These are phyloP conservation scores for Protea cynaroides DNA, from an alignment of 164 flowering plant genomes.

Conservation along the genomic window DNA sequence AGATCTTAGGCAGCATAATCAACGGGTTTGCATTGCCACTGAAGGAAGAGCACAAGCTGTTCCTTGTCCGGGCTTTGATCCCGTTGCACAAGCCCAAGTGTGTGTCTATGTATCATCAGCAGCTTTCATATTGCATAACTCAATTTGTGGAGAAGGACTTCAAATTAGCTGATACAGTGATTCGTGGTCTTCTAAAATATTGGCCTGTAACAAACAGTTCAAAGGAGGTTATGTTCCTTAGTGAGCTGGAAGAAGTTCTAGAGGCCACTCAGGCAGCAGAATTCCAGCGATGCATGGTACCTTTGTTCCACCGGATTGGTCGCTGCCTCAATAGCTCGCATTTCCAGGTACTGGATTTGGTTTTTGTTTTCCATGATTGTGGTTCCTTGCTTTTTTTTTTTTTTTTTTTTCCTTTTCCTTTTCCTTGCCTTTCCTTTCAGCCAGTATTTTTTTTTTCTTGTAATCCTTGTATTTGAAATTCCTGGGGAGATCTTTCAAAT, in stretches of 20 bases:
- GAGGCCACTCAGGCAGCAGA: slow-evolving; percentile 81
- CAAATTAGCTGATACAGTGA: slow-evolving; percentile 75
- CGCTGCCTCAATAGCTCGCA: slow-evolving; percentile 78
- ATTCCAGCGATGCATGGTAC: slow-evolving; percentile 80
- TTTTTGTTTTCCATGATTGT: not conserved
- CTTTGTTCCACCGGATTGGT: slow-evolving; percentile 60
- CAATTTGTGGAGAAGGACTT: slow-evolving; percentile 83
- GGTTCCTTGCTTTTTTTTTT: not conserved
- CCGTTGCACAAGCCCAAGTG: slow-evolving; percentile 86
- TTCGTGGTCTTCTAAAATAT: slow-evolving; percentile 71
- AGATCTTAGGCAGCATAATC: slow-evolving; percentile 70
- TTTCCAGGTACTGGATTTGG: slow-evolving; percentile 51
- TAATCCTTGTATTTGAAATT: not conserved
- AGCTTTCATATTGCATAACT: slow-evolving; percentile 71
- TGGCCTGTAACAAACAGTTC: slow-evolving; percentile 85
- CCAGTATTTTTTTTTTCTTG: too few relatives aligned
- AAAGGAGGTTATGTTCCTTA: slow-evolving; percentile 80
- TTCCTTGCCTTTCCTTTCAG: not conserved
- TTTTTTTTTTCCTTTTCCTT: too few relatives aligned
- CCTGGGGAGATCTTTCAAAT: not conserved
- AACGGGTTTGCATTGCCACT: slow-evolving; percentile 84
- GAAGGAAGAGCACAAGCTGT: slow-evolving; percentile 82
- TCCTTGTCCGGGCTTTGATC: slow-evolving; percentile 67
- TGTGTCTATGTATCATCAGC: slow-evolving; percentile 71
- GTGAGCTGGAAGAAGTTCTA: slow-evolving; percentile 76